A percentile compares a stretch with the other conserved stretches of the same genome.
Evolutionary conservation across 331 rosid species (phyloP).

Genomic region (Acacia concinna): DNA sequence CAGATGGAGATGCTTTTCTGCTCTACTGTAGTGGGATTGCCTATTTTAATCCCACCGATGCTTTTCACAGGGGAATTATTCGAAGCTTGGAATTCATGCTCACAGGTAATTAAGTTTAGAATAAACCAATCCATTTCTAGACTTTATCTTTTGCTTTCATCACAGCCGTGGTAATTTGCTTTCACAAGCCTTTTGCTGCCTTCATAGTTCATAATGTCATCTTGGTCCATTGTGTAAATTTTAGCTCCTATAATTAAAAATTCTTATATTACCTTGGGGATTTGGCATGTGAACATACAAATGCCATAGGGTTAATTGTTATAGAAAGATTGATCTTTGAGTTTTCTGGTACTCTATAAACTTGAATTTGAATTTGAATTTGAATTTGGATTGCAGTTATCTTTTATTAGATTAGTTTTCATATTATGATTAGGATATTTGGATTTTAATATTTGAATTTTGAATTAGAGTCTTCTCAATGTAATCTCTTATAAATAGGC

Average conservation of each 20-base stretch:
- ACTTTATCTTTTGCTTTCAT: conserved; percentile 8
- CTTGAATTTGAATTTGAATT: too few species aligned
- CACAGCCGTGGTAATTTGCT: conserved; percentile 93
- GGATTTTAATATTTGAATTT: too few species aligned
- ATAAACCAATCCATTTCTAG: background rate
- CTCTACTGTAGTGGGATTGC: conserved; percentile 89
- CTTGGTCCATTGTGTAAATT: conserved; percentile 22
- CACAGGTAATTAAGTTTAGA: conserved; percentile 63
- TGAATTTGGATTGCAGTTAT: too few species aligned
- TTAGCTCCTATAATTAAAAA: conserved; percentile 12
- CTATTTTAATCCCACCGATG: conserved; percentile 96
- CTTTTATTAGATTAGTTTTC: too few species aligned
- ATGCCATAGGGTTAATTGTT: too few species aligned
- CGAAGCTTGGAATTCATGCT: conserved; percentile 91
- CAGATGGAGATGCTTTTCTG: conserved; percentile 99
- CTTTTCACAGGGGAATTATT: conserved; percentile 92
- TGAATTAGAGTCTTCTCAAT: too few species aligned
- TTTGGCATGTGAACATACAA: conserved; percentile 9
- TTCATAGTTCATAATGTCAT: conserved; percentile 35
- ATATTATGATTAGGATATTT: too few species aligned
- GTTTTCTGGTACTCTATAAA: too few species aligned
- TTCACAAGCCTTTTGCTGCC: conserved; percentile 30
- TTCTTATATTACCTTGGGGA: background rate
- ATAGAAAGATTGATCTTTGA: too few species aligned
- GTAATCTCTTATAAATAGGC: too few species aligned